Conservation (phyloP, 2,329 filamentous ascomycete species). For the Talaromyces sp. region DNA sequence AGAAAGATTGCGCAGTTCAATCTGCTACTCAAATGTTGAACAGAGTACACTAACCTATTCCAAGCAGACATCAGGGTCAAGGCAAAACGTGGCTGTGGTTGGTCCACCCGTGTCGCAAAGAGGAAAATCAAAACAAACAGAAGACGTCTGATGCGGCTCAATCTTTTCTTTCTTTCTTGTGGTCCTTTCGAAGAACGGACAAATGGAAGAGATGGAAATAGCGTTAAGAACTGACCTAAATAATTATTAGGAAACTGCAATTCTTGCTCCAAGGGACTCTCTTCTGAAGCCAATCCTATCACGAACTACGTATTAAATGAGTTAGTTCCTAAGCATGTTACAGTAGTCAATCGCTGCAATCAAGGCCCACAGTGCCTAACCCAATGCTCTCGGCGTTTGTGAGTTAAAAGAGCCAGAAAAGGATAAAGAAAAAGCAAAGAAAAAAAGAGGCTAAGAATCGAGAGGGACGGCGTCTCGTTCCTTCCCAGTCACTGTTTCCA, state of each 20-base stretch:
- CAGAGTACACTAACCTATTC: too few species aligned
- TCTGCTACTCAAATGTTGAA: not conserved
- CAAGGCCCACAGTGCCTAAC: not conserved
- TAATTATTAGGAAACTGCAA: not conserved
- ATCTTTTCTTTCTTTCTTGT: not conserved
- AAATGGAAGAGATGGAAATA: not conserved
- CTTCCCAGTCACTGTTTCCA: not conserved
- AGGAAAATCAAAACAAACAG: conserved; percentile 33
- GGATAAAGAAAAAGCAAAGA: not conserved
- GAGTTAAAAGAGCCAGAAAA: conserved; percentile 1
- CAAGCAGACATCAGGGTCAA: not conserved
- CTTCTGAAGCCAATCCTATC: not conserved
- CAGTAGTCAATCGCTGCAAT: not conserved
- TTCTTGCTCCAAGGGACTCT: not conserved
- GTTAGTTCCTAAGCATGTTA: not conserved
- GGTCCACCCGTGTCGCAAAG: conserved; percentile 12
- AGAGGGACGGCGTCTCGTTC: not conserved
- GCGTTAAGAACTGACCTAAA: too few species aligned
- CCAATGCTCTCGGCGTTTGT: not conserved
- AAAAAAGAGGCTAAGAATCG: not conserved
- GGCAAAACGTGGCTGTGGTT: not conserved
- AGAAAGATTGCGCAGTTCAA: not conserved
- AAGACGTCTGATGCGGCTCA: not conserved
- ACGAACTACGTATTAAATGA: not conserved
- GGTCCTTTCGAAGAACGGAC: not conserved